Percentiles rank a stretch among this genome's conserved stretches.
These are phyloP conservation scores for Rhizoclosmatium sp. DNA, from an alignment of 192 early-diverging fungal species.

Conservation along the genomic window DNA sequence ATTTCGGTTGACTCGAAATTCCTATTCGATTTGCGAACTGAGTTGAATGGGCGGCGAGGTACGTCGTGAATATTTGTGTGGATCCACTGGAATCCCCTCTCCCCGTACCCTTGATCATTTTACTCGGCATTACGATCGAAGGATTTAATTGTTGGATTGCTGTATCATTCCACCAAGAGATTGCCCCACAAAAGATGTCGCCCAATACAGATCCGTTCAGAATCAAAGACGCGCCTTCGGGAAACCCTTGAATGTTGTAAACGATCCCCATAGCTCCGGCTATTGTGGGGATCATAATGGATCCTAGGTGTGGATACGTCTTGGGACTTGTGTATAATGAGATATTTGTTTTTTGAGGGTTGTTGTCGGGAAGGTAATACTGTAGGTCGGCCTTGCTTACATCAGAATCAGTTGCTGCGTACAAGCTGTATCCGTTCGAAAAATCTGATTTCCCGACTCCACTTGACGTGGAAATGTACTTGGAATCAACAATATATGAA, in stretches of 20 bases:
- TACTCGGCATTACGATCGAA: neutral
- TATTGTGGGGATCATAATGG: neutral
- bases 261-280: conserved; percentile 16
- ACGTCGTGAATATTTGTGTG: neutral
- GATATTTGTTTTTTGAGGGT: neutral
- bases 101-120: neutral
- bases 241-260: neutral
- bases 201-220: neutral
- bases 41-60: neutral
- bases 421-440: neutral
- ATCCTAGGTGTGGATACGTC: neutral
- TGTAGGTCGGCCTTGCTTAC: neutral
- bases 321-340: neutral
- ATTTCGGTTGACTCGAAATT: neutral
- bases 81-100: neutral
- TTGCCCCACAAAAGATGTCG: conserved; percentile 3
- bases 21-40: neutral
- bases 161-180: conserved; percentile 20
- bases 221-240: neutral
- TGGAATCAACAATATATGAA: neutral
- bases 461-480: neutral
- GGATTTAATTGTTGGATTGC: conserved; percentile 6
- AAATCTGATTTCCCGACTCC: neutral
- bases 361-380: neutral
- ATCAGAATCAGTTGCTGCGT: neutral